Percentiles rank a stretch among this genome's conserved stretches.
Conservation (phyloP, 768 basidiomycete genomes). For the Calocera viscosa region DNA sequence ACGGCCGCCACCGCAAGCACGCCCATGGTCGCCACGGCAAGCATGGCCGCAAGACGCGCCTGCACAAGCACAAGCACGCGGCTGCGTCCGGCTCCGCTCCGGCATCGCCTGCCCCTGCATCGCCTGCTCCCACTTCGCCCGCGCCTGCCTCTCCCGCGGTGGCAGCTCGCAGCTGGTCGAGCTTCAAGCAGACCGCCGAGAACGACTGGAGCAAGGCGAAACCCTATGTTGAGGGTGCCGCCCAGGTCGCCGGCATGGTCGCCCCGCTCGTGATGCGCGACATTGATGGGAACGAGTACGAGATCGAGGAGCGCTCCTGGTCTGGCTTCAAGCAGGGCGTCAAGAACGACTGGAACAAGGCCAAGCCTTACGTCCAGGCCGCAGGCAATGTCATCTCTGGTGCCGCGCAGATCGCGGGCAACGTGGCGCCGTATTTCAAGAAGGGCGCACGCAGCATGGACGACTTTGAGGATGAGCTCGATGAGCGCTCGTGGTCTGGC, state of each 20-base stretch:
- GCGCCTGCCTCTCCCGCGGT: too few species aligned
- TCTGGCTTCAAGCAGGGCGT: neutral
- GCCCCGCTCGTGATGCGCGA: neutral
- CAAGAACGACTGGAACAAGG: conserved; percentile 1
- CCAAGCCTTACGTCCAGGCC: neutral
- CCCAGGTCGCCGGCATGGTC: neutral
- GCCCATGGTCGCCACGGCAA: too few species aligned
- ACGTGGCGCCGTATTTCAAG: neutral
- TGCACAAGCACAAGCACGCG: too few species aligned
- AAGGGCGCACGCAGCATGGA: neutral
- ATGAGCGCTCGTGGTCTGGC: neutral
- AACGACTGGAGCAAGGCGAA: neutral
- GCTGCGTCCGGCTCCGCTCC: too few species aligned
- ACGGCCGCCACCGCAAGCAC: too few species aligned
- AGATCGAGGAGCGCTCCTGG: neutral
- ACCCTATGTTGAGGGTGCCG: neutral
- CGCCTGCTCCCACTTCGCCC: neutral
- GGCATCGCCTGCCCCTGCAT: neutral
- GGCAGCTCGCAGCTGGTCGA: neutral
- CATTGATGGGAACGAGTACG: neutral
- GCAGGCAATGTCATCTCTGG: neutral
- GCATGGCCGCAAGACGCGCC: too few species aligned
- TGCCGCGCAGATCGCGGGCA: neutral
- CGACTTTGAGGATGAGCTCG: neutral
- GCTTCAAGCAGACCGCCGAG: neutral